Conservation (phyloP, 139 green algal species). For the Chlamydomonas applanata region DNA sequence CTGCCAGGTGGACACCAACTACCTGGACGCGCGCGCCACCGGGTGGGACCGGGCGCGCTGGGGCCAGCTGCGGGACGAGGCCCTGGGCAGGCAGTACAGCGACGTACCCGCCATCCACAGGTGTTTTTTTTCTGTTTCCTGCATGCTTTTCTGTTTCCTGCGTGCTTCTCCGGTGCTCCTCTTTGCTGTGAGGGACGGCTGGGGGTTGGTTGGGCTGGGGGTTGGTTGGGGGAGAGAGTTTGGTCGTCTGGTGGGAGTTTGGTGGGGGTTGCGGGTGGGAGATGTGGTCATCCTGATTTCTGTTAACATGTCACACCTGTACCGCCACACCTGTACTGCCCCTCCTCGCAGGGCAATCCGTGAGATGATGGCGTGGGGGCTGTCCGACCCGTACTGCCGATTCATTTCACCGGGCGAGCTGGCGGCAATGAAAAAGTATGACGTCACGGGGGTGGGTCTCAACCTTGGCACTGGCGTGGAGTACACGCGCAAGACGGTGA, state of each 20-base stretch:
- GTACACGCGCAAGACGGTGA: slow-evolving; percentile 66
- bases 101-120: slow-evolving; percentile 39
- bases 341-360: slow-evolving; percentile 40
- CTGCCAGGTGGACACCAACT: slow-evolving; percentile 73
- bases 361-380: slow-evolving; percentile 60
- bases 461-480: slow-evolving; percentile 88
- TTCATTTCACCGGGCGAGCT: slow-evolving; percentile 86
- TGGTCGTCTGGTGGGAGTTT: neutral
- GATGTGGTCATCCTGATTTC: neutral
- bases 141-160: too few species aligned
- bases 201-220: neutral
- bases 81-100: slow-evolving; percentile 30
- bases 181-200: too few species aligned
- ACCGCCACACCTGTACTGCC: too few species aligned
- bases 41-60: slow-evolving; percentile 33
- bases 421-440: slow-evolving; percentile 86
- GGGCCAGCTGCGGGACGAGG: slow-evolving; percentile 40
- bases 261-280: neutral
- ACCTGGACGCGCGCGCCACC: slow-evolving; percentile 64
- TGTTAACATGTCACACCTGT: too few species aligned
- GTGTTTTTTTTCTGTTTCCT: slow-evolving; percentile 15
- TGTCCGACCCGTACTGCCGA: slow-evolving; percentile 88
- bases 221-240: neutral
- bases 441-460: slow-evolving; percentile 91
- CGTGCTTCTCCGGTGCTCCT: too few species aligned